Percentiles rank a stretch among this genome's conserved stretches.
Conservation (phyloP, 2,329 filamentous ascomycete species). For the Ophiostoma himal-ulmi region DNA sequence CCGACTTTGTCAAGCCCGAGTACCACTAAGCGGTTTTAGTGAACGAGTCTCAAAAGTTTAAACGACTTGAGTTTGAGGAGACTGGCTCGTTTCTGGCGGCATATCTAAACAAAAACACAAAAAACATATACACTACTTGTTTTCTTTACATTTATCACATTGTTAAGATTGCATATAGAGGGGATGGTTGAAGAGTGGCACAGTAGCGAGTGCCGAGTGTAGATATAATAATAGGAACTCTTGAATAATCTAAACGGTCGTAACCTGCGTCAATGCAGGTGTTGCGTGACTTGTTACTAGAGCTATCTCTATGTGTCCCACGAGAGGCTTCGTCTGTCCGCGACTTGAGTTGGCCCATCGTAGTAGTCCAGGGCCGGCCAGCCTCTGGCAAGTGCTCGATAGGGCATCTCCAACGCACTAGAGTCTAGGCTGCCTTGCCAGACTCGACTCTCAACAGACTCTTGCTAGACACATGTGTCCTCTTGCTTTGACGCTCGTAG, state of each 20-base stretch:
- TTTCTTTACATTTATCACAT: constrained; percentile 1
- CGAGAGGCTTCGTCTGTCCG: too few relatives aligned
- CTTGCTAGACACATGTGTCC: too few relatives aligned
- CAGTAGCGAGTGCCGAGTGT: constrained; percentile 1
- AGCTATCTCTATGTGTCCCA: not conserved
- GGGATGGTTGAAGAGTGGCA: not conserved
- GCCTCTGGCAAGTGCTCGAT: too few relatives aligned
- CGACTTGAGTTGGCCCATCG: too few relatives aligned
- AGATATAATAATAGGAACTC: constrained; percentile 12
- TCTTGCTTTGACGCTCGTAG: too few relatives aligned
- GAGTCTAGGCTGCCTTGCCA: too few relatives aligned
- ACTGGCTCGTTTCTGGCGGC: not conserved
- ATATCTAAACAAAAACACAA: not conserved
- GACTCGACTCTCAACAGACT: too few relatives aligned
- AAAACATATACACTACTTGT: not conserved
- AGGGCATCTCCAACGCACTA: too few relatives aligned
- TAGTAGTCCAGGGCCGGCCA: too few relatives aligned
- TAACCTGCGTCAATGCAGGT: too few relatives aligned
- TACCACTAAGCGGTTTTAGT: constrained; percentile 60
- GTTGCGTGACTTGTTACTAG: not conserved
- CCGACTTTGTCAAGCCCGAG: constrained; percentile 90
- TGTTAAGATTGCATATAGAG: constrained; percentile 8
- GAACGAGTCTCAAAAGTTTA: not conserved
- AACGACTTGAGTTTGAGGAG: not conserved
- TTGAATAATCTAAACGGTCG: not conserved